Percentiles rank a stretch among this genome's conserved stretches.
These are phyloP conservation scores for Cephaloascus fragrans DNA, from an alignment of 805 yeast genomes.

Conservation along the genomic window DNA sequence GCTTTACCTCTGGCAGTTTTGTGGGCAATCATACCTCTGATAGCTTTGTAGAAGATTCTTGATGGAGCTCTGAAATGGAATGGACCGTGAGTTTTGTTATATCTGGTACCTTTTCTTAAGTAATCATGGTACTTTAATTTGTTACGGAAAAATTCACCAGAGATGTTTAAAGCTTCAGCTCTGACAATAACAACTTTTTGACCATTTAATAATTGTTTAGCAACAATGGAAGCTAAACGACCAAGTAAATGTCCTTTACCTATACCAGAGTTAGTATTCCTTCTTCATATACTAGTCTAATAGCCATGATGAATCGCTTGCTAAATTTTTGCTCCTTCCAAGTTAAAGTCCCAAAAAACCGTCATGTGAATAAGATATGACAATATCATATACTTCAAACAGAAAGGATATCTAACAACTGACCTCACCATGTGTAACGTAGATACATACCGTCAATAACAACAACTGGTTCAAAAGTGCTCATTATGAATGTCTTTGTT, in stretches of 20 bases:
- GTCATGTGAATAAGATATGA: too few species aligned
- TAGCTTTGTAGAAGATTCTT: constrained; percentile 98
- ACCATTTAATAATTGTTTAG: constrained; percentile 97
- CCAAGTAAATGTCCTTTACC: constrained; percentile 99
- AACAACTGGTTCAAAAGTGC: constrained; percentile 92
- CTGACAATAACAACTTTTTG: constrained; percentile 97
- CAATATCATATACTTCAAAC: too few species aligned
- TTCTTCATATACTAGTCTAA: too few species aligned
- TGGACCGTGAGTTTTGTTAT: constrained; percentile 98
- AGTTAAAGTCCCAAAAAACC: too few species aligned
- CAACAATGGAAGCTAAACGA: constrained; percentile 97
- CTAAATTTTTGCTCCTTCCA: too few species aligned
- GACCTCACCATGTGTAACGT: too few species aligned
- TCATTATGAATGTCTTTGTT: constrained; percentile 44
- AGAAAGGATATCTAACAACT: too few species aligned
- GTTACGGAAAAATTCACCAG: constrained; percentile 99
- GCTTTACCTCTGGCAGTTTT: constrained; percentile 99
- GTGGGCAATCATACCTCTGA: constrained; percentile 99
- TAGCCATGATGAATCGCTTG: too few species aligned
- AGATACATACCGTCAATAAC: constrained; percentile 83
- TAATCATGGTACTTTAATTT: constrained; percentile 99
- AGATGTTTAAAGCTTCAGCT: constrained; percentile 95
- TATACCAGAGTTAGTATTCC: constrained; percentile 11
- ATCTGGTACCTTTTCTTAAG: constrained; percentile 98
- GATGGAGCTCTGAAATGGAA: constrained; percentile 99